Evolutionary conservation across 768 basidiomycete genomes (phyloP), one percentile per base, ranked within the genome.

Genomic region (Amanita jacksonii): DNA sequence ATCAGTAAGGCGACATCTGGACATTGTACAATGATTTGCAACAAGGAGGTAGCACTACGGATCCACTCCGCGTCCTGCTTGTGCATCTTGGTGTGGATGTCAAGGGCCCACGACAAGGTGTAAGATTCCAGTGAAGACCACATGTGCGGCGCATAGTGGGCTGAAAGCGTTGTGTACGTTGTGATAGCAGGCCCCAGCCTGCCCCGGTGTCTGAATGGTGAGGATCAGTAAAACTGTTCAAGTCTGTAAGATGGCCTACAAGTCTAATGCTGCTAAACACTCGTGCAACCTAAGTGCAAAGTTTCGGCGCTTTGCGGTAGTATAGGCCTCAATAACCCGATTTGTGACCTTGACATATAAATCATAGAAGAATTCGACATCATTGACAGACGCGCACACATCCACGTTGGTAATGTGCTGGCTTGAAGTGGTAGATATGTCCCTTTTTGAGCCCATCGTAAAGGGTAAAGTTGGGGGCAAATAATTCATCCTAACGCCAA

Each of bases 211-310:
- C 90, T 92, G 49, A 22, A 36, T 25, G 27, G 27, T 12, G n/a
- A 48, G 37, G 37, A 33, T 13, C 7, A 18, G 18, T 32, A 15
- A 20, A 28, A 28, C 48, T 15, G 41, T 37, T 39, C 23, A 46
- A n/a, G 30, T 15, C 23, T 30, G 20, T 23, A 15, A 9, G 39
- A 13, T n/a, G 49, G 43, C 65, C 51, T 66, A 97, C 94, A 83
- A 61, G 51, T 97, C 92, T 28, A 98, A 73, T 12, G 85, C 87
- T 3, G 92, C 94, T 12, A 97, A 68, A 53, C 75, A 81, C 1
- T 86, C 88, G 49, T 92, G 86, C 38, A 97, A 62, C 52, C 84
- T 85, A 27, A 93, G 64, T 8, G 90, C 91, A 56, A 85, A 88
- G 54, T 94, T 85, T 38, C 81, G 73, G 34, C 92, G 77, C 13